These are phyloP conservation scores for Moricandia arvensis DNA, from an alignment of 345 rosid genomes.

Conservation along the genomic window DNA sequence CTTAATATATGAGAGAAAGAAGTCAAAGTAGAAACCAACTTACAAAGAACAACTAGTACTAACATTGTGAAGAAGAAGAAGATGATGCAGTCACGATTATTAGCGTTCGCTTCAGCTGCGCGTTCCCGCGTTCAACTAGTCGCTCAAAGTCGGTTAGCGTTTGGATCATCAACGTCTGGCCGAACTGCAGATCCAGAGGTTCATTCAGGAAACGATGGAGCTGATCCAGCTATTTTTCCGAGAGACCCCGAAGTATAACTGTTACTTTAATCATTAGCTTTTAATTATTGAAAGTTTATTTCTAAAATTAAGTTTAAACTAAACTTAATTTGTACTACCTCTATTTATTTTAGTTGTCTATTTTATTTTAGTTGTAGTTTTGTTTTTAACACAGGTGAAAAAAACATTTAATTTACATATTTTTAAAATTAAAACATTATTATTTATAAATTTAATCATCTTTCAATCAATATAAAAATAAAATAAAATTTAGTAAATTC, in stretches of 20 bases:
- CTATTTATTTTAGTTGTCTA: no score
- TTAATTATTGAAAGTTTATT: background rate
- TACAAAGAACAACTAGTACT: background rate
- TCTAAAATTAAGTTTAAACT: background rate
- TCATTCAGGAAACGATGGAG: constrained; percentile 41
- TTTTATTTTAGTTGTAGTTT: no score
- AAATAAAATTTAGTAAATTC: no score
- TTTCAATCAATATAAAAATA: no score
- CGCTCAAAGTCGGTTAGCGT: constrained; percentile 30
- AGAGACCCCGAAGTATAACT: constrained; percentile 47
- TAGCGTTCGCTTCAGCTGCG: constrained; percentile 35
- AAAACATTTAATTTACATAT: no score
- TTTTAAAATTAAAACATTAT: no score
- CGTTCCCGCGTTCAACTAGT: constrained; percentile 14
- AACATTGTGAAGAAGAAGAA: background rate
- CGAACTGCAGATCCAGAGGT: constrained; percentile 47
- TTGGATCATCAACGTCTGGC: constrained; percentile 37
- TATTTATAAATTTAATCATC: no score
- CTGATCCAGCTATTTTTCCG: constrained; percentile 44
- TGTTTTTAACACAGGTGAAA: no score
- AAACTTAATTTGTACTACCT: background rate
- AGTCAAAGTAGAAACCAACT: background rate
- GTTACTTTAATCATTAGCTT: background rate
- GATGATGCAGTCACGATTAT: constrained; percentile 44
- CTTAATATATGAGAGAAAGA: background rate